Base-by-base conservation (phyloP, 164 flowering plant species). In the Annona cherimola region DNA sequence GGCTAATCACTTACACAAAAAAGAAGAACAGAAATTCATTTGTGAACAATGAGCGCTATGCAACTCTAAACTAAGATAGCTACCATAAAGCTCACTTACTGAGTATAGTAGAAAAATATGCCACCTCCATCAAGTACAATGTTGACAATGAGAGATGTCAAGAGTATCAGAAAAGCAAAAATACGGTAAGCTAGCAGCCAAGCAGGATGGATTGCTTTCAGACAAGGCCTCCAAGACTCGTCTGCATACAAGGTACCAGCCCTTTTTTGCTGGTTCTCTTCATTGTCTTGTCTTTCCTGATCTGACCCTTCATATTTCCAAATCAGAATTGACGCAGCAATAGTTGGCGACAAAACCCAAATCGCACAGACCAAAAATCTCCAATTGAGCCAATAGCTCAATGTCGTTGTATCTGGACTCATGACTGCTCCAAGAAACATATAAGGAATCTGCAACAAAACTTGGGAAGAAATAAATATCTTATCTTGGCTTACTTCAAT, bases 331-430 rank as follows among this genome's bases (percentile, higher is more conserved):
- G 84, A 75, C 35, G 99, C 88, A 16, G 83, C 70, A 39, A 72
- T 65, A 76, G 77, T 66, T 0, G 88, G 67, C 2, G 81, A 55
- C 4, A 88, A 35, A 5, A 92, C 75, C 91, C 89, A 88, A 60
- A 89, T 72, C 26, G 80, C 80, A 76, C 97, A 92, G 8, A 90
- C 66, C 69, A 86, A 72, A n/a, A 90, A 81, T 75, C 93, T 86
- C 99, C 97, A 94, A 80, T 89, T 92, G 14, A 90, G 64, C 98
- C 98, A 94, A 82, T 92, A 94, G 55, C 79, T 77, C 3, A 81
- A 44, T 40, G 82, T 81, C 9, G 89, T 83, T 74, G 98, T 86
- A 65, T 86, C 81, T 0, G 76, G 79, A 43, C 86, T 84, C 87
- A 81, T 79, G 55, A 76, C 80, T 74, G 99, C 96, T 63, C 94